Evolutionary conservation across 768 basidiomycete species (phyloP).

Genomic region (Auriscalpium orientale): DNA sequence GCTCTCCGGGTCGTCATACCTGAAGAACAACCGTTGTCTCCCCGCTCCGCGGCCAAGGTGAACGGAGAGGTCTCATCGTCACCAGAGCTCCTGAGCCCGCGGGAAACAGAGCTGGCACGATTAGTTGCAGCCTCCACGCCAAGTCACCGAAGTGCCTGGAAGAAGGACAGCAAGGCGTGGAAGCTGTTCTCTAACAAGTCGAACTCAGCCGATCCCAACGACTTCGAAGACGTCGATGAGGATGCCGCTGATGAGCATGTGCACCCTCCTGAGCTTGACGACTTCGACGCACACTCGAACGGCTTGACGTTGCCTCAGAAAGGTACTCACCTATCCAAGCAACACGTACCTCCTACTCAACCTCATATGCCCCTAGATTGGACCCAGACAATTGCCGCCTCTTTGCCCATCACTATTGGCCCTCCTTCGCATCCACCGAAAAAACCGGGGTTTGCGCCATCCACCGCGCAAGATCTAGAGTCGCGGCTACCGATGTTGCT

Average conservation of each 20-base stretch:
- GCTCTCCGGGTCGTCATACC: slow-evolving; percentile 32
- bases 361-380: neutral
- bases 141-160: slow-evolving; percentile 69
- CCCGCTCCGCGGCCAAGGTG: neutral
- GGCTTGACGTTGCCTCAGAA: no score
- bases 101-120: slow-evolving; percentile 47
- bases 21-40: slow-evolving; percentile 8
- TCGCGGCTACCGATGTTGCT: neutral
- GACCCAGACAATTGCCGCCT: slow-evolving; percentile 33
- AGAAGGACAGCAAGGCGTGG: slow-evolving; percentile 56
- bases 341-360: neutral
- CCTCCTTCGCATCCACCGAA: slow-evolving; percentile 21
- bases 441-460: neutral
- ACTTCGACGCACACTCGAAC: neutral
- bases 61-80: neutral
- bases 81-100: slow-evolving; percentile 23
- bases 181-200: slow-evolving; percentile 38
- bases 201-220: slow-evolving; percentile 20
- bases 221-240: slow-evolving; percentile 22
- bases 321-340: no score
- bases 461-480: neutral
- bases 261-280: slow-evolving; percentile 1
- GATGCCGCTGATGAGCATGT: slow-evolving; percentile 21
- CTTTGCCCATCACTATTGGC: slow-evolving; percentile 57
- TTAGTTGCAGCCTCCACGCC: slow-evolving; percentile 64